A percentile compares a stretch with the other conserved stretches of the same genome.
Conservation (phyloP, 495 filamentous ascomycete species). For the Xeromyces bisporus region DNA sequence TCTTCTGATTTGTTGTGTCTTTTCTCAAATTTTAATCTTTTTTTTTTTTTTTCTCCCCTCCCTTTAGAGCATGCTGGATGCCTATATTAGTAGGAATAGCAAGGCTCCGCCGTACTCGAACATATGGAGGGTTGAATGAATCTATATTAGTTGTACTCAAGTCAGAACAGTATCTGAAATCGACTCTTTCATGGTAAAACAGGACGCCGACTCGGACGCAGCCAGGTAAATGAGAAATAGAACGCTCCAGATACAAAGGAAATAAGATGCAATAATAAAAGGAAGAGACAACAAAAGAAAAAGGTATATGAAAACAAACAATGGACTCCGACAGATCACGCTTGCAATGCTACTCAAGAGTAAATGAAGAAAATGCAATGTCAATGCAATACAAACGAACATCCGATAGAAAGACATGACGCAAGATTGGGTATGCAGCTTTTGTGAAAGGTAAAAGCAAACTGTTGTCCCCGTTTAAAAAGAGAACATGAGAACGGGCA, state of each 20-base stretch:
- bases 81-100: too few species aligned
- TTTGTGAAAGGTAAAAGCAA: constrained; percentile 15
- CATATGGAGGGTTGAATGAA: too few species aligned
- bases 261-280: constrained; percentile 1
- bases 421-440: constrained; percentile 31
- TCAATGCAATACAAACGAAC: constrained; percentile 17
- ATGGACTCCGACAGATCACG: constrained; percentile 30
- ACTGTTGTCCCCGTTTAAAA: constrained; percentile 2
- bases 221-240: constrained; percentile 1
- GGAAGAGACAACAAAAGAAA: constrained; percentile 6
- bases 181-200: constrained; percentile 2
- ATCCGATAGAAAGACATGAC: constrained; percentile 11
- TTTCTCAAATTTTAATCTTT: neutral
- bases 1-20: neutral
- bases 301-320: constrained; percentile 16
- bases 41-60: neutral
- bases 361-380: constrained; percentile 24
- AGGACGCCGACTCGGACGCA: neutral
- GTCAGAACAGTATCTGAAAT: too few species aligned
- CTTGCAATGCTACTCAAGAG: constrained; percentile 35
- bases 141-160: too few species aligned
- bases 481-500: constrained; percentile 2
- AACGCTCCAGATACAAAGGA: constrained; percentile 3
- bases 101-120: too few species aligned
- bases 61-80: neutral